Evolutionary conservation across 1,284 basidiomycete genomes (phyloP), one percentile per base, ranked within the genome.

Genomic region (Naganishia sp.): DNA sequence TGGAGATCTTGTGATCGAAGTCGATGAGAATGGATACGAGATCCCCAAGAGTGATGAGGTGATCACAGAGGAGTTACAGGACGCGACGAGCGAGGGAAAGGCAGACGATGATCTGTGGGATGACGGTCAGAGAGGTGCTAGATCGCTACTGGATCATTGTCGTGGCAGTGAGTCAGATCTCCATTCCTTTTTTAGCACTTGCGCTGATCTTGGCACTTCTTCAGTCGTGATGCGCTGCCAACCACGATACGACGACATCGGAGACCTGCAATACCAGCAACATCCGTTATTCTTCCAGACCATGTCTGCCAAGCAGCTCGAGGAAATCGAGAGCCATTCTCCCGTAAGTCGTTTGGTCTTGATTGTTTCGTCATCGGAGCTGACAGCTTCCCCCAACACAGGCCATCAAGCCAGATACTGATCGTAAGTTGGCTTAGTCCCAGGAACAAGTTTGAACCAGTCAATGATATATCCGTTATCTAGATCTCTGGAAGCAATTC

Each of bases 241-340:
- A 1, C n/a, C 53, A 17, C 55, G 67, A 18, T 68, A 68, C 47
- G 67, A 61, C 41, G 43, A 68, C 23, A 63, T 68, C 21, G 67
- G 67, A 42, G 49, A 63, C 41, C 52, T 68, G 13, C 49, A 63
- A 50, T 68, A 68, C 39, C 62, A 63, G 21, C 67, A 68, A 25
- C 67, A 68, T 55, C 62, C 62, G 42, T 45, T 68, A 23, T 68
- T 68, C 21, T 68, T 68, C 52, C 52, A 61, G n/a, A 65, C 67
- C 17, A 58, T 63, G 55, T 45, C 55, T 10, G 55, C 63, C n/a
- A 56, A 54, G 23, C 67, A 68, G 32, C 50, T 68, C 2, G 67
- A 63, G 15, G 53, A 65, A 41, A 28, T 68, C 21, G 67, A 68
- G 41, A 51, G 56, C 7, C 61, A 68, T 61, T 65, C 62, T 3